Evolutionary conservation across 1,284 basidiomycete species (phyloP).

Genomic region (Apiotrichum veenhuisii): DNA sequence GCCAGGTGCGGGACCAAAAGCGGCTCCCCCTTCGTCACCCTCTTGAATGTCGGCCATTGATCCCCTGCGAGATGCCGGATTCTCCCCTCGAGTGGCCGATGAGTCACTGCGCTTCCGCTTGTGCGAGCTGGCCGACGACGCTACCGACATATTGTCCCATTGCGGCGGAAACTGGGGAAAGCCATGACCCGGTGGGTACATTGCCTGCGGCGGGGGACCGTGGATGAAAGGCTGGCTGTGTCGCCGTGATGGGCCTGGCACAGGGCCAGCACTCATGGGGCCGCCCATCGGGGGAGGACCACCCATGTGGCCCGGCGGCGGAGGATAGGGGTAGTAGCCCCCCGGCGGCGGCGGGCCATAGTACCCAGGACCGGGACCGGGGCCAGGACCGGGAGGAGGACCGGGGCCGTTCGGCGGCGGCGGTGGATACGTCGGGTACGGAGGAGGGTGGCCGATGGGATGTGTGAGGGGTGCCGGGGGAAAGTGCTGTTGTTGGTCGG

Average conservation of each 20-base stretch:
- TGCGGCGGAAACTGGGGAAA: conserved; percentile 1
- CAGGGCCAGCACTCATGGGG: neutral
- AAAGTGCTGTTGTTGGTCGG: conserved; percentile 3
- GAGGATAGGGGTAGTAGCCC: conserved; percentile 4
- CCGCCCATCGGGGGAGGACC: neutral
- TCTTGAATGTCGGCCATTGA: neutral
- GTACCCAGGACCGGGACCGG: neutral
- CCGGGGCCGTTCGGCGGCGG: neutral
- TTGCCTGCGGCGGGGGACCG: neutral
- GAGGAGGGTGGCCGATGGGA: neutral
- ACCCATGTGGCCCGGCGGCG: neutral
- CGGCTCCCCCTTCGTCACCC: neutral
- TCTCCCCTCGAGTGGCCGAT: neutral
- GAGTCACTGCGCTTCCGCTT: conserved; percentile 19
- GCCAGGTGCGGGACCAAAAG: neutral
- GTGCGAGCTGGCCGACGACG: conserved; percentile 7
- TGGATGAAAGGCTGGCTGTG: conserved; percentile 1
- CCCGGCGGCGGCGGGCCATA: conserved; percentile 2
- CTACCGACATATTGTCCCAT: conserved; percentile 7
- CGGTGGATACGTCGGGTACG: neutral
- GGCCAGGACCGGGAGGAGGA: neutral
- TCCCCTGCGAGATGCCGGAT: conserved; percentile 3
- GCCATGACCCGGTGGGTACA: neutral
- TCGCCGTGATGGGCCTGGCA: conserved; percentile 10
- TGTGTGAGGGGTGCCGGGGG: neutral